Conservation (phyloP, 2,329 filamentous ascomycete species). For the Ophiocordyceps camponoti-saundersi region DNA sequence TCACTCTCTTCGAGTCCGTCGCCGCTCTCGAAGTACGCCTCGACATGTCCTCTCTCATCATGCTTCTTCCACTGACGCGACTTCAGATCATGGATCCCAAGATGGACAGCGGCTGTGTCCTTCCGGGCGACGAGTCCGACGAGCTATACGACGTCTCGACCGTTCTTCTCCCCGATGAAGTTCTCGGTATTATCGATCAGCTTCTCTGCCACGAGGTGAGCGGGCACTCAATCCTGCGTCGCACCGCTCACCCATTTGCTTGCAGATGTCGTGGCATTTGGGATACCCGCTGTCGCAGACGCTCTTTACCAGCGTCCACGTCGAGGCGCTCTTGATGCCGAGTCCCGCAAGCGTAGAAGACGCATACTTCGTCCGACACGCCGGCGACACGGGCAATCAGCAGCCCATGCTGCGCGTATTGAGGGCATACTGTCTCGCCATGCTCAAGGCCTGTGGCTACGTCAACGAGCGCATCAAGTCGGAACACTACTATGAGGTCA, state of each 20-base stretch:
- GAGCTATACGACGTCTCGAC: constrained; percentile 62
- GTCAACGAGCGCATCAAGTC: constrained; percentile 61
- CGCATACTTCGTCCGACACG: constrained; percentile 40
- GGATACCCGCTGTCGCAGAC: constrained; percentile 95
- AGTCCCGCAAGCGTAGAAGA: constrained; percentile 45
- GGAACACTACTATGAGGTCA: constrained; percentile 83
- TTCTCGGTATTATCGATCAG: constrained; percentile 88
- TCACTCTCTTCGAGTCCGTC: constrained; percentile 89
- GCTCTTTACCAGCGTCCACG: constrained; percentile 78
- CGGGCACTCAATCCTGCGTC: not conserved
- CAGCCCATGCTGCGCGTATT: constrained; percentile 46
- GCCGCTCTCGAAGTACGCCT: constrained; percentile 52
- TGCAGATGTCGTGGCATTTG: constrained; percentile 84
- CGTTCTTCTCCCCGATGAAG: constrained; percentile 55
- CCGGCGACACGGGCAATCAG: constrained; percentile 10
- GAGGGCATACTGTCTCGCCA: constrained; percentile 68
- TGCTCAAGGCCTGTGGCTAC: constrained; percentile 68
- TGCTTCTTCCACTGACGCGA: not conserved
- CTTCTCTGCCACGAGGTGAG: constrained; percentile 71
- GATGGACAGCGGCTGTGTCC: constrained; percentile 88
- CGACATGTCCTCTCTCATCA: not conserved
- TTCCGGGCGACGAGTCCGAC: constrained; percentile 64
- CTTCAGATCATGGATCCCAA: constrained; percentile 92
- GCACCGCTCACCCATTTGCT: not conserved
- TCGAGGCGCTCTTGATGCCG: constrained; percentile 67